Evolutionary conservation across 441 rosid genomes (phyloP).

Genomic region (Dalechampia spathulata): DNA sequence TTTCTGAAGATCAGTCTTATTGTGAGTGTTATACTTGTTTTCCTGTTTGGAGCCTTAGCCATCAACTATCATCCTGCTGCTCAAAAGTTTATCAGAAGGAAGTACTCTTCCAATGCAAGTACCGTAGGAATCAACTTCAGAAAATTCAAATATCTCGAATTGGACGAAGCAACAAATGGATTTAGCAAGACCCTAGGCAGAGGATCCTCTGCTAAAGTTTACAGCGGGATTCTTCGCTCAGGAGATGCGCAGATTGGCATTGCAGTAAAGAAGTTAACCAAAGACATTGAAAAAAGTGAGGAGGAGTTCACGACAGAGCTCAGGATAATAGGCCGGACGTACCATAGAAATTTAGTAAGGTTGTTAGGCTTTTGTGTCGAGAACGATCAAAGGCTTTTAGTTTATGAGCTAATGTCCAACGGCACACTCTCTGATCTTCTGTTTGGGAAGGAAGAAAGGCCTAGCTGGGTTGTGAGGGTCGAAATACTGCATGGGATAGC

Average conservation of each 20-base stretch:
- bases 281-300: conserved; percentile 11
- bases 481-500: conserved; percentile 20
- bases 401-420: conserved; percentile 22
- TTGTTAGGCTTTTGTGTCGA: conserved; percentile 23
- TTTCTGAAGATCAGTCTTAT: conserved; percentile 14
- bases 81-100: background rate
- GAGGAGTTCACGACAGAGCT: conserved; percentile 25
- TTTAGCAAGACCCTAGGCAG: conserved; percentile 17
- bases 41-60: conserved; percentile 16
- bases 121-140: conserved; percentile 20
- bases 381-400: conserved; percentile 13
- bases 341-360: conserved; percentile 20
- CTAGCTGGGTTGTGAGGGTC: conserved; percentile 17
- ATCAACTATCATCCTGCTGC: conserved; percentile 19
- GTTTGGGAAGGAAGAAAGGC: conserved; percentile 15
- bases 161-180: conserved; percentile 18
- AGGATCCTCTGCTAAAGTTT: conserved; percentile 28
- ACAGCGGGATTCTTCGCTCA: conserved; percentile 12
- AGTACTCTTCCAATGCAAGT: background rate
- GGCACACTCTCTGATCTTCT: conserved; percentile 17
- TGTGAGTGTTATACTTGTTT: conserved; percentile 17
- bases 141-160: conserved; percentile 20
- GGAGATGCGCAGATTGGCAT: conserved; percentile 9
- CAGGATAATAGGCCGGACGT: conserved; percentile 19
- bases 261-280: conserved; percentile 19